Percentiles rank a stretch among this genome's conserved stretches.
These are phyloP conservation scores for Leccinum pallidistipes DNA, from an alignment of 1,284 basidiomycete species.

Conservation along the genomic window DNA sequence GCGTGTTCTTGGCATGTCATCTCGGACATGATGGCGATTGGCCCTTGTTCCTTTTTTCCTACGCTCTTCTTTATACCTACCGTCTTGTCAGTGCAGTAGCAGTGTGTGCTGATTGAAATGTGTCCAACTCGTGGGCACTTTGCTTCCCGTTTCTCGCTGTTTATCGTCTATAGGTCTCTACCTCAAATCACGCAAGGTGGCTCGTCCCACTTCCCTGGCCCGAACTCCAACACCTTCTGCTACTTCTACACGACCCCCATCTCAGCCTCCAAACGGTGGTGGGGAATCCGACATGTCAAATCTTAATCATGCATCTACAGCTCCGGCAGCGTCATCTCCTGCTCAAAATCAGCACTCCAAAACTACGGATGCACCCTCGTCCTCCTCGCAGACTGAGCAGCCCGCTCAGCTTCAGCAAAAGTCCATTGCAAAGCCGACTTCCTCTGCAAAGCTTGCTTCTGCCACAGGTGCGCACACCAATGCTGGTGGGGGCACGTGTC, in stretches of 20 bases:
- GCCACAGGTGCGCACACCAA: slow-evolving; percentile 34
- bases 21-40: slow-evolving; percentile 38
- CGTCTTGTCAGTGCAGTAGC: slow-evolving; percentile 37
- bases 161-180: slow-evolving; percentile 54
- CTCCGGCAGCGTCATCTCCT: slow-evolving; percentile 24
- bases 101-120: slow-evolving; percentile 40
- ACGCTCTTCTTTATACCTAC: slow-evolving; percentile 31
- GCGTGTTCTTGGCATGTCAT: slow-evolving; percentile 40
- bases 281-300: slow-evolving; percentile 37
- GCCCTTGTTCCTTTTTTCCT: slow-evolving; percentile 31
- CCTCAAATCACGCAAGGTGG: slow-evolving; percentile 65
- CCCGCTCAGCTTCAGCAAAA: slow-evolving; percentile 30
- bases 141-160: slow-evolving; percentile 36
- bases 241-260: slow-evolving; percentile 36
- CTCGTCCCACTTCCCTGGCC: slow-evolving; percentile 51
- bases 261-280: slow-evolving; percentile 29
- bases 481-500: slow-evolving; percentile 74
- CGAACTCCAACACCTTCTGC: slow-evolving; percentile 38
- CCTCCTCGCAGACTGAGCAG: slow-evolving; percentile 27
- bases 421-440: slow-evolving; percentile 24
- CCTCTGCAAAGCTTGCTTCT: slow-evolving; percentile 24
- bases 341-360: slow-evolving; percentile 37
- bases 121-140: slow-evolving; percentile 38
- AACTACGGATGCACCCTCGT: slow-evolving; percentile 30
- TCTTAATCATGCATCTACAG: slow-evolving; percentile 33